Conservation (phyloP, 108 stramenopile genomes). For the Licmophora abbreviata region DNA sequence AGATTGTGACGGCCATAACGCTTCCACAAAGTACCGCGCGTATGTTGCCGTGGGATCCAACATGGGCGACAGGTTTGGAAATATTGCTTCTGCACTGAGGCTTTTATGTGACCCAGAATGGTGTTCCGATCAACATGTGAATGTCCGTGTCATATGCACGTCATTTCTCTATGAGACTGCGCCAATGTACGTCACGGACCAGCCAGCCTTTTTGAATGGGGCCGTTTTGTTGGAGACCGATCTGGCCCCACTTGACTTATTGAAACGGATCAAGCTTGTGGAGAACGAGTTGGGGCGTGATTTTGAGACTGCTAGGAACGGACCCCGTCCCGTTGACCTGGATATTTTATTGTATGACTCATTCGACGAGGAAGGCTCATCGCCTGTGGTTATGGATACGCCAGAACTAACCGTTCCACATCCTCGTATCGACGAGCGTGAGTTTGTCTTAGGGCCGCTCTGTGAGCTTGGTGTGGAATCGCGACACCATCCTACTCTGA, state of each 20-base stretch:
- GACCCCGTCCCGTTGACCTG: conserved; percentile 87
- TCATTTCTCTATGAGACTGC: conserved; percentile 69
- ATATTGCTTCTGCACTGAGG: conserved; percentile 42
- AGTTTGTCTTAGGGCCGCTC: conserved; percentile 92
- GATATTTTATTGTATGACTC: conserved; percentile 70
- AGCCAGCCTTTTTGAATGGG: conserved; percentile 83
- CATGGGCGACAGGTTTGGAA: conserved; percentile 50
- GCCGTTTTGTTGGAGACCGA: conserved; percentile 66
- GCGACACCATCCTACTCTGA: conserved; percentile 35
- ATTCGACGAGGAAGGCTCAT: conserved; percentile 15
- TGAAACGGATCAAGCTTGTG: conserved; percentile 46
- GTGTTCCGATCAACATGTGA: no score
- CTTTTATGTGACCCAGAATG: conserved; percentile 25
- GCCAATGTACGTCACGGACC: conserved; percentile 85
- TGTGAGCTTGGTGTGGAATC: conserved; percentile 48
- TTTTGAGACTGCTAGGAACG: conserved; percentile 45
- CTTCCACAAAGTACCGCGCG: conserved; percentile 33
- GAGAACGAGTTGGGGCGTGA: conserved; percentile 64
- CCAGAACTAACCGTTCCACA: conserved; percentile 77
- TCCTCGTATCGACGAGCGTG: conserved; percentile 75
- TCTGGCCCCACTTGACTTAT: conserved; percentile 40
- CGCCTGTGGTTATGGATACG: conserved; percentile 25
- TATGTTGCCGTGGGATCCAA: conserved; percentile 84
- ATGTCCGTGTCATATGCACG: conserved; percentile 36
- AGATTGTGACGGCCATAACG: no score